Evolutionary conservation across 2,329 filamentous ascomycete genomes (phyloP).

Genomic region (Aspergillus ochraceus): DNA sequence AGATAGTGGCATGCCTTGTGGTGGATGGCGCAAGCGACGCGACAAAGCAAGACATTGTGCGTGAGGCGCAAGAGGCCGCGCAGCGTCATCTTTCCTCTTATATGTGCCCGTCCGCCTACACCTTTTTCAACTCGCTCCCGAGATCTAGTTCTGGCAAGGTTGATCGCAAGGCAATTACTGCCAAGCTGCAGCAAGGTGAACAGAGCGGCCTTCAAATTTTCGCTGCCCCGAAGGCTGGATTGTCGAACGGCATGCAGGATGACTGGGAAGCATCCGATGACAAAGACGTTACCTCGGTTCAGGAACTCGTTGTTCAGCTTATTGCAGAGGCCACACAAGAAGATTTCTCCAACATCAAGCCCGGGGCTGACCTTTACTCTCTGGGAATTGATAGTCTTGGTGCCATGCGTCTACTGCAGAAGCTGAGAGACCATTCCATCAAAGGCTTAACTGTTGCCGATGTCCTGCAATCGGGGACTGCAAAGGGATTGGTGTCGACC

Average conservation of each 20-base stretch:
- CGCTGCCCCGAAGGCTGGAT: not conserved
- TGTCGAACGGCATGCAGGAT: not conserved
- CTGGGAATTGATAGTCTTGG: conserved; percentile 38
- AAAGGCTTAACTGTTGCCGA: conserved; percentile 26
- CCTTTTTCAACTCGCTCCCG: conserved; percentile 22
- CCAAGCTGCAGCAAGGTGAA: conserved; percentile 8
- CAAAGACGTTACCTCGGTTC: conserved; percentile 3
- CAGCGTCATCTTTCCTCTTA: conserved; percentile 20
- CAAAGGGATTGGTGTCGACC: conserved; percentile 21
- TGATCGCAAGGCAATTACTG: conserved; percentile 24
- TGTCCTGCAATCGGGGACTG: conserved; percentile 30
- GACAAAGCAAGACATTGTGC: conserved; percentile 13
- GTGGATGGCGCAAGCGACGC: conserved; percentile 7
- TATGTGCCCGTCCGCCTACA: conserved; percentile 27
- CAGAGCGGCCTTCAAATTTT: conserved; percentile 4
- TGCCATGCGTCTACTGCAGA: conserved; percentile 35
- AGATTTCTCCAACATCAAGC: conserved; percentile 14
- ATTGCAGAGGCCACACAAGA: conserved; percentile 18
- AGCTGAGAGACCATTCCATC: conserved; percentile 28
- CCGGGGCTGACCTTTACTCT: conserved; percentile 20
- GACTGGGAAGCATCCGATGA: conserved; percentile 8
- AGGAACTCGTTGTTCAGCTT: conserved; percentile 17
- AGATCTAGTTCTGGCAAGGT: conserved; percentile 29
- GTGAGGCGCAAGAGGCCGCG: conserved; percentile 14
- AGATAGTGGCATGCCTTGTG: conserved; percentile 28